phyloP scores from a whole-genome alignment of 352 stramenopile genomes.

The Pythium phragmitis region DNA sequence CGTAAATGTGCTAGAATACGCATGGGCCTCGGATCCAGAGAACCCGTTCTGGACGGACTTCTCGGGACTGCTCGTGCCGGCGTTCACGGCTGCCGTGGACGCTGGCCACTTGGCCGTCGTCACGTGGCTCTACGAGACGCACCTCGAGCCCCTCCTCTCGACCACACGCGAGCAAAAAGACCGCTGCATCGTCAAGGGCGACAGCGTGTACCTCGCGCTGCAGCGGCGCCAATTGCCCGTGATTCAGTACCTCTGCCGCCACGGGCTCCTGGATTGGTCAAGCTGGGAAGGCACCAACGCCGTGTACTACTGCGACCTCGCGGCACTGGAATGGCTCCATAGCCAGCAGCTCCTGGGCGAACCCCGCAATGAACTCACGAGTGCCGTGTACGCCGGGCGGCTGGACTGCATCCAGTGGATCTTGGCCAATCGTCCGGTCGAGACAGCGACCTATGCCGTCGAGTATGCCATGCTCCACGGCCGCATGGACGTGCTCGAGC shows the following conservation, averaged over 20 bases:
- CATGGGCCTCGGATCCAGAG: neutral
- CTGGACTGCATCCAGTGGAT: constrained; percentile 24
- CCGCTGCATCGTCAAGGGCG: constrained; percentile 4
- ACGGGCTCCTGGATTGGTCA: constrained; percentile 20
- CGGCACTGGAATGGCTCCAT: constrained; percentile 12
- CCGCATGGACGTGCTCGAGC: constrained; percentile 14
- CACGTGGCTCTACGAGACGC: constrained; percentile 29
- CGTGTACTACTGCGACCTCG: constrained; percentile 16
- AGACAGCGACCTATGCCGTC: neutral
- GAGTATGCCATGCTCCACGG: constrained; percentile 13
- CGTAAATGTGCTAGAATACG: constrained; percentile 7
- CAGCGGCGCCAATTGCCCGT: constrained; percentile 1
- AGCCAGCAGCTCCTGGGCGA: constrained; percentile 7
- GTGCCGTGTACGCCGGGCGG: constrained; percentile 18
- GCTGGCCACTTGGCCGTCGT: constrained; percentile 14
- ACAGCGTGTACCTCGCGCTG: constrained; percentile 14
- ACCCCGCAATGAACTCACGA: constrained; percentile 18
- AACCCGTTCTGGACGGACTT: constrained; percentile 30
- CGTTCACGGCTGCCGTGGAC: constrained; percentile 14
- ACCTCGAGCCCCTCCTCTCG: neutral
- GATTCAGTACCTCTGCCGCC: constrained; percentile 10
- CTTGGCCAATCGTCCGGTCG: constrained; percentile 12
- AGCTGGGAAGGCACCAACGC: constrained; percentile 21
- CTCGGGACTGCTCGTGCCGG: constrained; percentile 8
- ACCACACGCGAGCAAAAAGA: neutral